A percentile compares a stretch with the other conserved stretches of the same genome.
These are phyloP conservation scores for Backusella tarrabulga DNA, from an alignment of 192 early-diverging fungal genomes.

Conservation along the genomic window DNA sequence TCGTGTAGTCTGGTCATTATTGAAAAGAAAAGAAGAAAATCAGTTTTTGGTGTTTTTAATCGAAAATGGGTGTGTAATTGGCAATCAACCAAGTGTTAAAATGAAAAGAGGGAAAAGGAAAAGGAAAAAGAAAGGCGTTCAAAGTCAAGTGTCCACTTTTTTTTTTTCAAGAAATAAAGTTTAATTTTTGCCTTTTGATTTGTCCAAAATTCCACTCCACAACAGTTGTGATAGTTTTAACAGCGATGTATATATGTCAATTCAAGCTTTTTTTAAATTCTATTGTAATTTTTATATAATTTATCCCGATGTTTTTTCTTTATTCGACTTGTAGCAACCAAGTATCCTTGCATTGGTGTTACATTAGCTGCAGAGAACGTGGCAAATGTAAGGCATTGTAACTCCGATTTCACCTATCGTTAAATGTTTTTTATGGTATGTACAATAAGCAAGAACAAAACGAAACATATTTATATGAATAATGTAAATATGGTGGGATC, in stretches of 20 bases:
- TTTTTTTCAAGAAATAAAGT: constrained; percentile 7
- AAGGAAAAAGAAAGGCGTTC: constrained; percentile 7
- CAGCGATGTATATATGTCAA: background rate
- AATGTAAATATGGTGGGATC: no score
- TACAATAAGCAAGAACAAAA: background rate
- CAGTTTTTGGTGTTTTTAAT: background rate
- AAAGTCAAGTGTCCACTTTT: background rate
- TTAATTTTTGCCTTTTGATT: constrained; percentile 6
- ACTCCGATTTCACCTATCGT: background rate
- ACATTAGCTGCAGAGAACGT: constrained; percentile 15
- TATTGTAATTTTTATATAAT: background rate
- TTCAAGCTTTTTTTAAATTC: background rate
- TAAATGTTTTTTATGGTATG: background rate
- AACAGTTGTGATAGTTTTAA: background rate
- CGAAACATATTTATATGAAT: no score
- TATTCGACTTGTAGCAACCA: background rate
- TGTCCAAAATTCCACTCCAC: background rate
- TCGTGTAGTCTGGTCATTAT: background rate
- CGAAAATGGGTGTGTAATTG: background rate
- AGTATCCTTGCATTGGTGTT: background rate
- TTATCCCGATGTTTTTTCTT: background rate
- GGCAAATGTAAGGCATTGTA: background rate
- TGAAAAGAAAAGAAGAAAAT: background rate
- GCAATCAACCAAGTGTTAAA: background rate
- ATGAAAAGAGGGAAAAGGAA: constrained; percentile 5